Evolutionary conservation across 1,139 yeast species (phyloP), one percentile per base, ranked within the genome.

Genomic region (Pichia sorboxylosa): DNA sequence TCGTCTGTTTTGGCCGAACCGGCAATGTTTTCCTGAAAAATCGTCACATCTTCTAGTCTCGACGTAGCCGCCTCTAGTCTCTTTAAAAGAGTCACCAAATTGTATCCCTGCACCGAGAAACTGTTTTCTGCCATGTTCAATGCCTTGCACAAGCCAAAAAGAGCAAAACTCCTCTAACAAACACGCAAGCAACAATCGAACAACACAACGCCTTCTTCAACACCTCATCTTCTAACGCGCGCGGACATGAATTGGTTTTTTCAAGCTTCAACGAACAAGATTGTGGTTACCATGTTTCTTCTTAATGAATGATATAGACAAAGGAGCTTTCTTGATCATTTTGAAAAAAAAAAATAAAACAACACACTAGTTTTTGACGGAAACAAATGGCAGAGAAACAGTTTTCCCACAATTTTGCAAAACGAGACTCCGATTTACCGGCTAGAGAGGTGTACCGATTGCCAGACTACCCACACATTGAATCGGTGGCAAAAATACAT

Each of bases 31-130:
- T 78, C 82, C 52, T 82, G 94, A 52, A 70, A 77, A 37, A 81
- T 69, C 17, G 94, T 81, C 36, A 85, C 74, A 55, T 85, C 95
- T 51, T 85, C 96, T 48, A 85, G 71, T 33, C 96, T 72, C 11
- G 94, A 79, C 11, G 96, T 84, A 26, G 96, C 96, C 13, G 94
- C 90, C 57, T 85, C 96, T 48, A 85, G 63, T 65, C 72, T 56
- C 52, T 83, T 83, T 59, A 83, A 69, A 37, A 83, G 67, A 38
- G 92, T 83, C 29, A 80, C 82, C 40, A 83, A 66, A 53, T 81
- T 83, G 61, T 78, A 81, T 16, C 92, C 90, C 48, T 79, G 90
- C 28, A 77, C 71, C 46, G 72, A 71, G 52, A 71, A 69, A 49
- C 48, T 38, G 13, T 35, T 34, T n/a, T 37, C 40, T 4, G 35